These are phyloP conservation scores for Iris pallida DNA, from an alignment of 116 monocot species.

Conservation along the genomic window DNA sequence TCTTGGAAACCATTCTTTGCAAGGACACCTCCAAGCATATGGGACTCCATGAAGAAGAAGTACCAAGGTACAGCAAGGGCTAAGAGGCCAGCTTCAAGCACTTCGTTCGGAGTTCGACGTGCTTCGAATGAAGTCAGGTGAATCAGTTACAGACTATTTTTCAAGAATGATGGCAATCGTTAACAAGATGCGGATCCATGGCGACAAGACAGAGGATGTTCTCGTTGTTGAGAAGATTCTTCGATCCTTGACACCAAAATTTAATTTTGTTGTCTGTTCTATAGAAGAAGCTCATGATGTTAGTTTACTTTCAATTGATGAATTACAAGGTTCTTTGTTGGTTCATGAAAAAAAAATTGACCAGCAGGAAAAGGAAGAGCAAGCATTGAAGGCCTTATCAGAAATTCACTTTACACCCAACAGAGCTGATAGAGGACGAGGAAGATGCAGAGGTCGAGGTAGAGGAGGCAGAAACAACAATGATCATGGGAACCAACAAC, in stretches of 20 bases:
- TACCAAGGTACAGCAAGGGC: conserved; percentile 4
- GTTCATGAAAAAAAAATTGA: too few relatives aligned
- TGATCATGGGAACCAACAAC: not conserved
- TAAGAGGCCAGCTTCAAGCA: conserved; percentile 6
- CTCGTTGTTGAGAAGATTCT: conserved; percentile 2
- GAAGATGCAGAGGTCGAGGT: not conserved
- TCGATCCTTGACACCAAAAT: conserved; percentile 1
- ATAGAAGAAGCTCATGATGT: not conserved
- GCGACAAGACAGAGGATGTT: not conserved
- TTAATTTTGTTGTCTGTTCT: not conserved
- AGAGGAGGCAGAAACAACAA: not conserved
- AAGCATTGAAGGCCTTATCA: too few relatives aligned
- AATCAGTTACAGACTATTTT: conserved; percentile 5
- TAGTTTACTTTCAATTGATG: too few relatives aligned
- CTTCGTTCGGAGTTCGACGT: not conserved
- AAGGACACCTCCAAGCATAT: conserved; percentile 10
- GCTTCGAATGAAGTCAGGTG: conserved; percentile 1
- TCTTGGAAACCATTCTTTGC: conserved; percentile 15
- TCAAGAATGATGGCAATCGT: not conserved
- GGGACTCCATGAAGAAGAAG: conserved; percentile 15
- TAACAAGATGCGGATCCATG: not conserved
- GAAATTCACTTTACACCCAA: too few relatives aligned
- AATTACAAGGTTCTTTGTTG: too few relatives aligned
- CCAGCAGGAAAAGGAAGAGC: too few relatives aligned
- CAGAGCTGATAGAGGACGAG: too few relatives aligned